These are phyloP conservation scores for Penicillium longicatenatum DNA, from an alignment of 495 filamentous ascomycete genomes.

Conservation along the genomic window DNA sequence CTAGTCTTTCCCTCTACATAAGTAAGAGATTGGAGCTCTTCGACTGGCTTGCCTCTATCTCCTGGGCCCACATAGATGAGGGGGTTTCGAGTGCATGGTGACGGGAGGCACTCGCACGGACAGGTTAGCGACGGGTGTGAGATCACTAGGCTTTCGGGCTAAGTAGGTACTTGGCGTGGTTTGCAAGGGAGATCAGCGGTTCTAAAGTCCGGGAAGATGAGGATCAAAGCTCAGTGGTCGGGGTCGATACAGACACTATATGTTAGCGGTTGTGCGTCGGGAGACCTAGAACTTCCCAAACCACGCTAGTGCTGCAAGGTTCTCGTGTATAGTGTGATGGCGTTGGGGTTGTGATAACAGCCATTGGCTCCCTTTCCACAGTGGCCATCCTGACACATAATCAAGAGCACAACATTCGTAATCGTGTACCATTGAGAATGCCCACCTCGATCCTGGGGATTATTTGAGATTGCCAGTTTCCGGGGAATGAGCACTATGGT, in stretches of 20 bases:
- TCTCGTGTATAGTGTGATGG: neutral
- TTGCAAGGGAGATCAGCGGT: neutral
- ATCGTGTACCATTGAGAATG: neutral
- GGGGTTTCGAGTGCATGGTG: neutral
- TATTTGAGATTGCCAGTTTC: too few relatives aligned
- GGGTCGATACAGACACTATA: neutral
- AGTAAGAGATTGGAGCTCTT: neutral
- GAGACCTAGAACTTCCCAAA: neutral
- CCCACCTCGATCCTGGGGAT: too few relatives aligned
- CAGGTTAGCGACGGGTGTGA: neutral
- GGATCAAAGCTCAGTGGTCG: neutral
- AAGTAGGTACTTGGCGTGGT: neutral
- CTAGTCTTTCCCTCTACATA: neutral
- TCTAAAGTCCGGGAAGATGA: neutral
- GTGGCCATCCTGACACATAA: neutral
- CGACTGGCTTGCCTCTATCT: neutral
- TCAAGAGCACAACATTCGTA: neutral
- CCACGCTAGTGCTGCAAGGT: neutral
- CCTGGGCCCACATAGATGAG: neutral
- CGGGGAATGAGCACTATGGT: neutral
- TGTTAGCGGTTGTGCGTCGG: neutral
- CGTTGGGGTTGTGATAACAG: neutral
- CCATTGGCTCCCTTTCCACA: neutral
- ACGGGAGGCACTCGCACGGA: conserved; percentile 1
- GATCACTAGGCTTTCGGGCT: neutral